These are phyloP conservation scores for Aspergillus sparsus DNA, from an alignment of 495 filamentous ascomycete species.

Conservation along the genomic window DNA sequence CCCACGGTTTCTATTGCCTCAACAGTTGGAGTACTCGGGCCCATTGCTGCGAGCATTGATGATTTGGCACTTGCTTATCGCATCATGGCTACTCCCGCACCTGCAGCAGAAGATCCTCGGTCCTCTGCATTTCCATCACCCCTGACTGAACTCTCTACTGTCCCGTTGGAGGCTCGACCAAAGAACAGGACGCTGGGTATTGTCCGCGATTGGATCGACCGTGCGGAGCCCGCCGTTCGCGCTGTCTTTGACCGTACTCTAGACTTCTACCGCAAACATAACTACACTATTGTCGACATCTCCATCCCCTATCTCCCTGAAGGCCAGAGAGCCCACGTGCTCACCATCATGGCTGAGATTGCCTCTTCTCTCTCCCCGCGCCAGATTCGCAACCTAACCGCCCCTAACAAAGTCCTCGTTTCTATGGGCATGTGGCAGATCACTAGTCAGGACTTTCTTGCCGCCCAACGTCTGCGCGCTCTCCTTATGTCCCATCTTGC, in stretches of 20 bases:
- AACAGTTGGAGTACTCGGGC: conserved; percentile 69
- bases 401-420: conserved; percentile 74
- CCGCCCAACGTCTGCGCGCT: conserved; percentile 71
- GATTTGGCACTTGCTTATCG: conserved; percentile 85
- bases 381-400: conserved; percentile 55
- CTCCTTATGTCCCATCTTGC: conserved; percentile 84
- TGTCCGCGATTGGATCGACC: conserved; percentile 72
- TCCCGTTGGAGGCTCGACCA: conserved; percentile 17
- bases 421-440: conserved; percentile 61
- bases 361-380: conserved; percentile 41
- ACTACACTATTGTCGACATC: conserved; percentile 73
- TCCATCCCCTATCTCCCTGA: conserved; percentile 72
- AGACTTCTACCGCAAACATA: conserved; percentile 57
- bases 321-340: conserved; percentile 73
- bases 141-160: conserved; percentile 15
- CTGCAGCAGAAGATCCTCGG: conserved; percentile 44
- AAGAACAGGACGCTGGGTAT: conserved; percentile 65
- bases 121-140: conserved; percentile 55
- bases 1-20: conserved; percentile 63
- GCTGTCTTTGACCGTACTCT: conserved; percentile 61
- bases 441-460: conserved; percentile 66
- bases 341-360: conserved; percentile 77
- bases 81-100: conserved; percentile 71
- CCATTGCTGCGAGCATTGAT: conserved; percentile 72
- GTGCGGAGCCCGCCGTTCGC: conserved; percentile 63